Percentiles rank a stretch among this genome's conserved stretches.
These are phyloP conservation scores for Apiosordaria backusii DNA, from an alignment of 495 filamentous ascomycete species.

Conservation along the genomic window DNA sequence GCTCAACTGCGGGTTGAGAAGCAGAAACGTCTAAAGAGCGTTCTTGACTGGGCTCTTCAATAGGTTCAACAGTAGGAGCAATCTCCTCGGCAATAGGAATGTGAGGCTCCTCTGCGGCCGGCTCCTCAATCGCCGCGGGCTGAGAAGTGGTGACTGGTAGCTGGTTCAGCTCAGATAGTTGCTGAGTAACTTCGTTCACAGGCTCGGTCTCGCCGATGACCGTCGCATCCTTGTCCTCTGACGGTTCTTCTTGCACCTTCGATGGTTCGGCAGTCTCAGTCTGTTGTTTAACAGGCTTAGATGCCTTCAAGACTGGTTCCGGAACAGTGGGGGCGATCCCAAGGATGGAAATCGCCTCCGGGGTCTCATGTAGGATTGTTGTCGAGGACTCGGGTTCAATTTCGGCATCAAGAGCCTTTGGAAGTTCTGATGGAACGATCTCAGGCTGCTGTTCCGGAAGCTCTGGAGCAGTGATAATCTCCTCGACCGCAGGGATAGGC, in stretches of 20 bases:
- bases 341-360: background rate
- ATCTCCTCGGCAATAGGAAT: conserved; percentile 1
- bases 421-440: background rate
- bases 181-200: background rate
- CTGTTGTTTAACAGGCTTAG: too few relatives aligned
- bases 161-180: background rate
- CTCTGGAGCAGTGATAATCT: background rate
- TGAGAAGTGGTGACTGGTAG: background rate
- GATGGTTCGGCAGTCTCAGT: background rate
- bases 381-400: background rate
- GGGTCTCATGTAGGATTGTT: background rate
- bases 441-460: background rate
- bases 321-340: background rate
- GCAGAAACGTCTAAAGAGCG: background rate
- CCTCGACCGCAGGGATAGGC: background rate
- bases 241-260: background rate
- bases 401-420: background rate
- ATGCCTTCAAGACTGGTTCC: background rate
- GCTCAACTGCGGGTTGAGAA: background rate
- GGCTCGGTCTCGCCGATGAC: background rate
- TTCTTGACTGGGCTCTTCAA: background rate
- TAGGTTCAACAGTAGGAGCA: background rate
- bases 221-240: background rate
- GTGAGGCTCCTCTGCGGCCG: background rate
- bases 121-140: background rate